Evolutionary conservation across 306 rosid species (phyloP).

Genomic region (Glycyrrhiza uralensis): DNA sequence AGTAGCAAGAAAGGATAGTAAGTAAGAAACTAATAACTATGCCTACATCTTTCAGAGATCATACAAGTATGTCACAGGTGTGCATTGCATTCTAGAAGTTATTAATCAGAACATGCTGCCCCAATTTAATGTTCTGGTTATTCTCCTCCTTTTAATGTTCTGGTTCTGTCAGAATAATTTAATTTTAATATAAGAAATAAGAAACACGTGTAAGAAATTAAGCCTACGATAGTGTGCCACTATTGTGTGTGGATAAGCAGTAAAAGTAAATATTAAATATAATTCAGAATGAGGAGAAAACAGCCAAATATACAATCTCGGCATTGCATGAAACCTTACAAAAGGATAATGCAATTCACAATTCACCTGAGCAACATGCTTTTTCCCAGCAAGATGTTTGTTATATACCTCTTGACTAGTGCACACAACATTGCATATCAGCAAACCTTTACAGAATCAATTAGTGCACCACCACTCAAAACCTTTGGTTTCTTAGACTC

Average conservation of each 20-base stretch:
- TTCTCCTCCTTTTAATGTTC: not conserved
- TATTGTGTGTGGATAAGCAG: not conserved
- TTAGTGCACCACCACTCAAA: conserved; percentile 29
- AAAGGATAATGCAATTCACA: conserved; percentile 14
- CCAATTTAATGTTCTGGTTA: not conserved
- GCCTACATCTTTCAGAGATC: not conserved
- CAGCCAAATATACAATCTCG: not conserved
- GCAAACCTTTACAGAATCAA: conserved; percentile 49
- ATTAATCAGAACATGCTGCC: not conserved
- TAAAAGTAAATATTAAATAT: not conserved
- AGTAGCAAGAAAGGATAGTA: not conserved
- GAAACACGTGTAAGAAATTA: not conserved
- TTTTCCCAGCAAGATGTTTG: conserved; percentile 60
- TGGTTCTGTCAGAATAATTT: not conserved
- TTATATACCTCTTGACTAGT: conserved; percentile 51
- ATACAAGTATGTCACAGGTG: not conserved
- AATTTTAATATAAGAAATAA: not conserved
- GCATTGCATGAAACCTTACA: not conserved
- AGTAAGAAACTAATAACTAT: too few species aligned
- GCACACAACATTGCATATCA: conserved; percentile 51
- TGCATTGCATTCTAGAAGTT: not conserved
- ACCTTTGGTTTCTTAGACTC: conserved; percentile 45
- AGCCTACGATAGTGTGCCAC: not conserved
- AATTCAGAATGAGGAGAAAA: not conserved
- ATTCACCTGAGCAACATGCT: conserved; percentile 63